Conservation (phyloP, 1,139 yeast species). For the Kodamaea plutei region DNA sequence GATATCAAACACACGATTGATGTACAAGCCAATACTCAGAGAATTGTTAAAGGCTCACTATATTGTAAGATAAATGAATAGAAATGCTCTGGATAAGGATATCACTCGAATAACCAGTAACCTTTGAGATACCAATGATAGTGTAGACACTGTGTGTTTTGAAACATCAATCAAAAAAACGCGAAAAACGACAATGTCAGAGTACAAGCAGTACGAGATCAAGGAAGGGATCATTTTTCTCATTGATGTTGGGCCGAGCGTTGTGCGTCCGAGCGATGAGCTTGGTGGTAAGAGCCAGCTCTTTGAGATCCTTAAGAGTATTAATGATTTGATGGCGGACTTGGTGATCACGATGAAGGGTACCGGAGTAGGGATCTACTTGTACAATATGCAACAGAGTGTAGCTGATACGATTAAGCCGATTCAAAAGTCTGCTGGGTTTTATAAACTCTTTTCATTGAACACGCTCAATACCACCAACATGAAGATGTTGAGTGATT, state of each 20-base stretch:
- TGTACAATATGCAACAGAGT: constrained; percentile 39
- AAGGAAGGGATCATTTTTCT: constrained; percentile 64
- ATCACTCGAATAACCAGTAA: no score
- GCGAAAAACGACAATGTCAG: no score
- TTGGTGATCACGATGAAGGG: constrained; percentile 55
- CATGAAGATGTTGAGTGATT: constrained; percentile 36
- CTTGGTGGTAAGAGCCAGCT: constrained; percentile 40
- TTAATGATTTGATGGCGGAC: constrained; percentile 53
- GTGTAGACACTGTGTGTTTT: no score
- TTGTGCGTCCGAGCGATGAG: constrained; percentile 36
- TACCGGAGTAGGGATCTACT: constrained; percentile 65
- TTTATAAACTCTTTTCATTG: constrained; percentile 30
- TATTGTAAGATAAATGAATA: no score
- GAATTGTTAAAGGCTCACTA: no score
- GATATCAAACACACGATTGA: no score
- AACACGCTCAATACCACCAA: constrained; percentile 36
- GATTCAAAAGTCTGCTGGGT: constrained; percentile 6
- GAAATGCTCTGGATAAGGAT: no score
- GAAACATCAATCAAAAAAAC: no score
- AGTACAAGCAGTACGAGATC: constrained; percentile 46
- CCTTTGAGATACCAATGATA: no score
- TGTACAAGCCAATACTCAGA: no score
- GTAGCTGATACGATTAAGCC: constrained; percentile 3
- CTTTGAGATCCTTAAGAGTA: constrained; percentile 49
- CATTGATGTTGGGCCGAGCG: constrained; percentile 53